Base-by-base conservation (phyloP, 1,284 basidiomycete genomes). In the Somion occarium region DNA sequence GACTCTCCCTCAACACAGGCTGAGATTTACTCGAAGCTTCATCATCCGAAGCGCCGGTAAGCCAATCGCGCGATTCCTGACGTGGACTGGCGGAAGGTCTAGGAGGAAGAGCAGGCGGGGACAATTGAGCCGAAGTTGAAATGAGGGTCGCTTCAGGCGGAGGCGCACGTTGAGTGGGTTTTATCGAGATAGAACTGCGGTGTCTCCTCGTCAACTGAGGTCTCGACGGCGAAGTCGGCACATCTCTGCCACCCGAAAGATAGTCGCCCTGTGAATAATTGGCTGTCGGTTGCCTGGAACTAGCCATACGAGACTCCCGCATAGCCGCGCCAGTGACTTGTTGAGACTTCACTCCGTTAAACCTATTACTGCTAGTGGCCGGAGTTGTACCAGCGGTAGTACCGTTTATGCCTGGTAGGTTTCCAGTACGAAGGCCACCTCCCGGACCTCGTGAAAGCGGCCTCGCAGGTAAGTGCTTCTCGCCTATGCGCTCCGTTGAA, bases 31-130 rank as follows among this genome's bases (percentile, higher is more conserved):
- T 23, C n/a, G 20, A 23, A 19, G 37, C 58, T 4, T 63, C 62
- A 42, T 71, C 71, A 38, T 78, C 73, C 50, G 80, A 77, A 43
- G 76, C 74, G 3, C 88, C 88, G 15, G 88, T 88, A 18, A 91
- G 67, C 87, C 87, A 88, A 61, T 91, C 88, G 56, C 70, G 75
- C 9, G 69, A 69, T 23, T 60, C 55, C 2, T 46, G 34, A 4
- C 56, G 38, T 7, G 58, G 56, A 19, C 56, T 52, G 2, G 55
- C 52, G 24, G 46, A 47, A 13, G 63, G 63, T 4, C 64, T 57
- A 0, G 62, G 63, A 5, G 63, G 64, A 1, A 64, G 59, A 0
- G 58, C 44, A 2, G 65, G 65, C 5, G 59, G 47, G 0, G 49
- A 7, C 30, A 34, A 34, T 18, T 48, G 46, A 7, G 5, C 20